These are phyloP conservation scores for Ceratocystiopsis minuta DNA, from an alignment of 2,329 filamentous ascomycete genomes.

Conservation along the genomic window DNA sequence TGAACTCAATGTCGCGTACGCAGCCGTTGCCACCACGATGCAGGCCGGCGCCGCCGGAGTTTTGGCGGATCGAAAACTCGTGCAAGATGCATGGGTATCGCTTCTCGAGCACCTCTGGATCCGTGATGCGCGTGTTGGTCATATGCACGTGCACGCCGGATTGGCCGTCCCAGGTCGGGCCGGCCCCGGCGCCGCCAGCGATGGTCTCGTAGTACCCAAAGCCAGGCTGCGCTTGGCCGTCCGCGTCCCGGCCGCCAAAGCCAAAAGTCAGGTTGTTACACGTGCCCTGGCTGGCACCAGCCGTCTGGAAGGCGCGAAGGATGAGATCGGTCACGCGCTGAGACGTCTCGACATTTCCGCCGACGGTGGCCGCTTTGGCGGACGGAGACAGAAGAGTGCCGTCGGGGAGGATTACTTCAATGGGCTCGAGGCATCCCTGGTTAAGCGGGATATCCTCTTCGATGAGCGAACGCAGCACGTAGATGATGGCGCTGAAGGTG, in stretches of 20 bases:
- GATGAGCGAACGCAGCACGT: conserved; percentile 18
- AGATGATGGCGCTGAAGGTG: conserved; percentile 17
- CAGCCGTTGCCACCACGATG: conserved; percentile 18
- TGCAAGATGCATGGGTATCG: conserved; percentile 17
- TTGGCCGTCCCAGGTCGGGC: conserved; percentile 13
- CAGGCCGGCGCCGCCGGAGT: conserved; percentile 14
- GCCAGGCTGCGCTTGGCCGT: background rate
- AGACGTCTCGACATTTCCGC: conserved; percentile 22
- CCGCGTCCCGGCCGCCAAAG: background rate
- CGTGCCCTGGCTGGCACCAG: conserved; percentile 14
- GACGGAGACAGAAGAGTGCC: conserved; percentile 17
- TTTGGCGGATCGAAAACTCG: conserved; percentile 12
- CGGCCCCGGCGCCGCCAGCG: conserved; percentile 17
- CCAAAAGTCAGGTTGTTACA: conserved; percentile 16
- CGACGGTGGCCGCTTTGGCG: conserved; percentile 11
- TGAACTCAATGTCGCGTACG: conserved; percentile 17
- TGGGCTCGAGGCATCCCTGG: conserved; percentile 19
- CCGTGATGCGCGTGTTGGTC: conserved; percentile 16
- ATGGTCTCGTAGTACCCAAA: conserved; percentile 14
- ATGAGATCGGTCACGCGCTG: conserved; percentile 17
- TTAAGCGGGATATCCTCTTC: conserved; percentile 20
- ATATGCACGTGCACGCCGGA: conserved; percentile 14
- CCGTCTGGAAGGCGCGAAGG: conserved; percentile 16
- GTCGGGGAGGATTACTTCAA: conserved; percentile 15
- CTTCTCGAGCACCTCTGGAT: conserved; percentile 18